These are phyloP conservation scores for Coemansia sp. DNA, from an alignment of 192 early-diverging fungal genomes.

Conservation along the genomic window DNA sequence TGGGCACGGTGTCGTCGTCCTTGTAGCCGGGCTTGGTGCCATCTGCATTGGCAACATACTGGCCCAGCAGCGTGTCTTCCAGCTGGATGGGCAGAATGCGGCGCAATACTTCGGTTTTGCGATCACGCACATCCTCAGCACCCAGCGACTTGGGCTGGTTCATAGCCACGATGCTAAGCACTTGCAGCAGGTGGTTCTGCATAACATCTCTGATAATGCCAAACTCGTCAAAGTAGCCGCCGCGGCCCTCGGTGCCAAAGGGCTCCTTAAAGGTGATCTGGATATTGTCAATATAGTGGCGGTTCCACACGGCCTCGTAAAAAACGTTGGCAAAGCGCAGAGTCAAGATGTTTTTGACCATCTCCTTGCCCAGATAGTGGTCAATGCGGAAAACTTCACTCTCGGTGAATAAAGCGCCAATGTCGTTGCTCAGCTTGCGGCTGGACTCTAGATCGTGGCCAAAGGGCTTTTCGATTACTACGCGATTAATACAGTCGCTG, in stretches of 20 bases:
- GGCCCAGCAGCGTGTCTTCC: conserved; percentile 86
- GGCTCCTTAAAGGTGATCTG: conserved; percentile 99
- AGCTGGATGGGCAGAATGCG: conserved; percentile 73
- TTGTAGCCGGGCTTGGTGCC: conserved; percentile 85
- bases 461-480: conserved; percentile 98
- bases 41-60: conserved; percentile 78
- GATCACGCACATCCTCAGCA: conserved; percentile 91
- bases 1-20: conserved; percentile 87
- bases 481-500: conserved; percentile 65
- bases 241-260: conserved; percentile 95
- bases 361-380: conserved; percentile 98
- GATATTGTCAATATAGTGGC: conserved; percentile 81
- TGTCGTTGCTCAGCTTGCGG: conserved; percentile 64
- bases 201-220: conserved; percentile 98
- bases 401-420: conserved; percentile 79
- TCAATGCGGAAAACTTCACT: conserved; percentile 98
- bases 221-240: conserved; percentile 99
- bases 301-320: conserved; percentile 91
- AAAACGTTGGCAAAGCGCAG: conserved; percentile 94
- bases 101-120: conserved; percentile 90
- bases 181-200: conserved; percentile 92
- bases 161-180: conserved; percentile 93
- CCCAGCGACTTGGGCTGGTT: conserved; percentile 84
- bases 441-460: conserved; percentile 87
- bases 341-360: conserved; percentile 97